Evolutionary conservation across 306 rosid genomes (phyloP).

Genomic region (Cicer pinnatifidum): DNA sequence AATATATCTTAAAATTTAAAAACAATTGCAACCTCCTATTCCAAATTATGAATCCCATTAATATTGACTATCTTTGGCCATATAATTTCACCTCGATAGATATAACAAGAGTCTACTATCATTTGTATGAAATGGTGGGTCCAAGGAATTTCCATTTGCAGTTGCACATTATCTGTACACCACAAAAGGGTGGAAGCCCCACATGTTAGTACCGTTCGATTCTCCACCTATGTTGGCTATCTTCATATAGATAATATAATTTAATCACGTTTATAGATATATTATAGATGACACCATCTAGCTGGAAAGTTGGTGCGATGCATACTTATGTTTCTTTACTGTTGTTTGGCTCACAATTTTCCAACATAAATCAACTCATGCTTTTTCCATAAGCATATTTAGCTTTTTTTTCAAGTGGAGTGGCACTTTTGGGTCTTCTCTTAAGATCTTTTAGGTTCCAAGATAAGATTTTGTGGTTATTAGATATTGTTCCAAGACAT

Average conservation of each 20-base stretch:
- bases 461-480: conserved; percentile 43
- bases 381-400: conserved; percentile 47
- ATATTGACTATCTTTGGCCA: neutral
- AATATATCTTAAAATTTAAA: too few relatives aligned
- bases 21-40: too few relatives aligned
- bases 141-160: conserved; percentile 39
- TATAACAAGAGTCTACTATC: too few relatives aligned
- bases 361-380: conserved; percentile 45
- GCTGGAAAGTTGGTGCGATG: conserved; percentile 45
- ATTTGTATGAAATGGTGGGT: conserved; percentile 49
- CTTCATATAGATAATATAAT: conserved; percentile 20
- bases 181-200: conserved; percentile 45
- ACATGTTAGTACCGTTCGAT: conserved; percentile 45
- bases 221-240: conserved; percentile 13
- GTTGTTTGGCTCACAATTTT: conserved; percentile 49
- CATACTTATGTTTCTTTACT: conserved; percentile 48
- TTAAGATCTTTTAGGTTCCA: conserved; percentile 38
- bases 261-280: neutral
- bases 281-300: conserved; percentile 42
- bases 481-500: conserved; percentile 36
- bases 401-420: conserved; percentile 48
- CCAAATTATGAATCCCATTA: neutral
- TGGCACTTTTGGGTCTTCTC: conserved; percentile 42
- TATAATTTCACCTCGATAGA: too few relatives aligned
- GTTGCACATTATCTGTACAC: conserved; percentile 44